phyloP scores from a whole-genome alignment of 1,139 yeast species.

The Yamadazyma trypodendri region DNA sequence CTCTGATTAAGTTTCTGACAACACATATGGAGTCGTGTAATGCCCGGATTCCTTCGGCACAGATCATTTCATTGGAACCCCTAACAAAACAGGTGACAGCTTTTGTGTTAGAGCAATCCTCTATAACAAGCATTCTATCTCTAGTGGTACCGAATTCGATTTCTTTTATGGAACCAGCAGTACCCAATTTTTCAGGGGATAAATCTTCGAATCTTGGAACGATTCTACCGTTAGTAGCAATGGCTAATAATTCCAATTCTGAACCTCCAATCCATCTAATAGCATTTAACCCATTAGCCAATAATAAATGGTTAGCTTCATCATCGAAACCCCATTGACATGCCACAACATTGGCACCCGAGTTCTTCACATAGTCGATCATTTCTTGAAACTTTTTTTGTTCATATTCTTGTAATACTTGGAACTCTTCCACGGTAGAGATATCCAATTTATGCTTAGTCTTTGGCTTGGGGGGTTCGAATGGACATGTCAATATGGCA shows the following conservation, averaged over 20 bases:
- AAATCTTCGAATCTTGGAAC: slow-evolving; percentile 97
- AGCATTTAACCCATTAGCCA: slow-evolving; percentile 88
- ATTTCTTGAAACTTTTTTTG: slow-evolving; percentile 86
- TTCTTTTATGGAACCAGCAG: slow-evolving; percentile 83
- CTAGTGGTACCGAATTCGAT: slow-evolving; percentile 94
- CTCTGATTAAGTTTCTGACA: slow-evolving; percentile 90
- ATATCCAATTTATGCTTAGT: slow-evolving; percentile 97
- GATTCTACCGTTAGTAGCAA: slow-evolving; percentile 95
- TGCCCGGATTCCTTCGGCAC: slow-evolving; percentile 95
- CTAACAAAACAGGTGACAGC: slow-evolving; percentile 93
- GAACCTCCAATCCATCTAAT: slow-evolving; percentile 99
- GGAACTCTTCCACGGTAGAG: slow-evolving; percentile 87
- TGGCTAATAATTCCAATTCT: slow-evolving; percentile 91
- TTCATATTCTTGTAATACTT: slow-evolving; percentile 86
- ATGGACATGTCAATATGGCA: slow-evolving; percentile 96
- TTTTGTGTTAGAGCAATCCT: slow-evolving; percentile 81
- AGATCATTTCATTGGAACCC: slow-evolving; percentile 97
- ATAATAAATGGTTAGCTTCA: slow-evolving; percentile 91
- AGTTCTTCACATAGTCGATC: slow-evolving; percentile 80
- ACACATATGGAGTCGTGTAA: slow-evolving; percentile 96
- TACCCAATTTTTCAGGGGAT: slow-evolving; percentile 76
- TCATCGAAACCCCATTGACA: slow-evolving; percentile 99
- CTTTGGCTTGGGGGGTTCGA: slow-evolving; percentile 99
- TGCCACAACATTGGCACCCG: slow-evolving; percentile 95
- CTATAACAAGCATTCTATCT: slow-evolving; percentile 93